Evolutionary conservation across 2,329 filamentous ascomycete species (phyloP), one percentile per base, ranked within the genome.

Genomic region (Pseudonectria foliicola): DNA sequence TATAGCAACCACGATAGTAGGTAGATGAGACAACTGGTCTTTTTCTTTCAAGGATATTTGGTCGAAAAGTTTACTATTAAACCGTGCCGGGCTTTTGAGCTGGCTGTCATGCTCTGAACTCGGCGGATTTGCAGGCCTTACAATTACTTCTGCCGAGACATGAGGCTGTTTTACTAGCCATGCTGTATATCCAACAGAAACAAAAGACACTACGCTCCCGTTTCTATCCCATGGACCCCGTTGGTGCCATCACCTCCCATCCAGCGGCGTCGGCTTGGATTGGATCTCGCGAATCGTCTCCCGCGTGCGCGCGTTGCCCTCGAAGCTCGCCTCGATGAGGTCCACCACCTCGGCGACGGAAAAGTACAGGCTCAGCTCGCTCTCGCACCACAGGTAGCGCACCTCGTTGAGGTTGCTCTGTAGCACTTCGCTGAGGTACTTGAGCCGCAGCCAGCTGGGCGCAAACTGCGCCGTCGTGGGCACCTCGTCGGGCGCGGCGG

Each of bases 381-480:
- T 77, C 43, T 82, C 77, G 48, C 73, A 67, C 78, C 78, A 82
- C 25, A 82, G 56, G 43, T 66, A 80, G 38, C 66, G 67, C 37
- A 82, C 72, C 42, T 82, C 78, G 42, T 71, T 72, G 34, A 82
- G 61, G 49, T 82, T 80, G 46, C 76, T 80, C 61, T 82, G 77
- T 44, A 82, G 61, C 18, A 82, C 71, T 54, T 82, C 73, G 42
- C 71, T 72, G 13, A 82, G 62, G 46, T 75, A 82, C 56, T 80
- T 76, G 39, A 82, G 65, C 31, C 77, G 68, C 38, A 82, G 62
- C 78, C 78, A 82, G 31, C 67, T 69, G 3, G 68, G 63, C 4
- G 75, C 75, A 43, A 79, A 80, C 49, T 80, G 74, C 3, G 73
- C 66, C 24, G 77, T 80, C 4, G 66, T 57, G 4, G 76, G 73